Evolutionary conservation across 495 filamentous ascomycete species (phyloP), one percentile per base, ranked within the genome.

Genomic region (Chaetomidium leptoderma): DNA sequence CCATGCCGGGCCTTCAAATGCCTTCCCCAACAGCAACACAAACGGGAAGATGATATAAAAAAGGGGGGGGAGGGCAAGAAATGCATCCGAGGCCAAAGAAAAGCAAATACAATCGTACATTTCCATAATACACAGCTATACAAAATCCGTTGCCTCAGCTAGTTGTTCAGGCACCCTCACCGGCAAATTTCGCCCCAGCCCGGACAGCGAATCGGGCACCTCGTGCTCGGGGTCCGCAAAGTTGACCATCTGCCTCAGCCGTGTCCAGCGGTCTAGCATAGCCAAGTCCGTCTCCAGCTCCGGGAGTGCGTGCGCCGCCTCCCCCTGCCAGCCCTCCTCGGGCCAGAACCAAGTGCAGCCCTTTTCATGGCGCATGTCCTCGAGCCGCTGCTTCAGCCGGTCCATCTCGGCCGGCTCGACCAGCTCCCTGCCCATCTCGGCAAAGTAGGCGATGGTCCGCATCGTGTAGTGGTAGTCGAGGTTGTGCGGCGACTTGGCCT

Each of bases 391-490:
- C 24, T 48, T 48, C 8, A 76, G 59, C 19, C 66, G 55, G 37
- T 59, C 46, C 45, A 65, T 55, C 52, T 65, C 60, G 10, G 55
- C 54, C 10, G 56, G 42, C 2, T 58, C 49, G 0, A 76, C 62
- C 27, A 61, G 40, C 10, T 56, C 63, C 10, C 53, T 45, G 6
- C 67, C 70, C 32, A 71, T 63, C 1, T 63, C 55, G 23, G 63
- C 57, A 55, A 74, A 76, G 32, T 70, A 73, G 32, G 61, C 63
- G 33, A 76, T 63, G 0, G 66, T 67, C 51, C 57, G 63, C 3
- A 60, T 67, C 21, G 74, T 63, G 23, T 66, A 55, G 27, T 58
- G 61, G 42, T 71, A 62, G 11, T 63, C 72, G 17, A 62, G 56
- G 43, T 42, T 45, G 37, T 59, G 50, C 42, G 67, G 59, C n/a